These are phyloP conservation scores for Boletellus deceptivus DNA, from an alignment of 1,284 basidiomycete species.

Conservation along the genomic window DNA sequence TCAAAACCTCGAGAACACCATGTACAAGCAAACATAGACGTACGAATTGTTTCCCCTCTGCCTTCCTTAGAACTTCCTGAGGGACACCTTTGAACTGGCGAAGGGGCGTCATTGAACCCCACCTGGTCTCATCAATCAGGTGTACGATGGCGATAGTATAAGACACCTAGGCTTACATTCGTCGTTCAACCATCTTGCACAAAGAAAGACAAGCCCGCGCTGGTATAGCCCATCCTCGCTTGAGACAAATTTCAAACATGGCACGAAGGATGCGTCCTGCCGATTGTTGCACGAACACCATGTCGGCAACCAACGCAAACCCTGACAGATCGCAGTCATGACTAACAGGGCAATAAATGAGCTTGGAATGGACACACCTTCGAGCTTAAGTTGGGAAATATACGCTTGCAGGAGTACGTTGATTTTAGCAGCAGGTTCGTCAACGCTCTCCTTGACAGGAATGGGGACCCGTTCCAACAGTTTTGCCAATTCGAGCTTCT, in stretches of 20 bases:
- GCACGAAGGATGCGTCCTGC: constrained; percentile 94
- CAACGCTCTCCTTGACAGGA: constrained; percentile 95
- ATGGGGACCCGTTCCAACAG: constrained; percentile 95
- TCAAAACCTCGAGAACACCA: constrained; percentile 1
- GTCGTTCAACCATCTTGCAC: constrained; percentile 95
- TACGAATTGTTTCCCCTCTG: constrained; percentile 97
- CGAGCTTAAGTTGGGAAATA: constrained; percentile 92
- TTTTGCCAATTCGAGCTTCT: constrained; percentile 92
- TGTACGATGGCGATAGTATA: neutral
- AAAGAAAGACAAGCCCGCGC: constrained; percentile 89
- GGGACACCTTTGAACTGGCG: constrained; percentile 94
- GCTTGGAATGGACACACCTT: constrained; percentile 48
- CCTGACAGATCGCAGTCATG: constrained; percentile 37
- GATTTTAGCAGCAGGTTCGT: constrained; percentile 96
- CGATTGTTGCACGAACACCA: constrained; percentile 95
- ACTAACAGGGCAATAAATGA: neutral
- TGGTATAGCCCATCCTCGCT: constrained; percentile 96
- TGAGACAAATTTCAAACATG: constrained; percentile 97
- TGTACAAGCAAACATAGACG: constrained; percentile 42
- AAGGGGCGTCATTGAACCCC: constrained; percentile 97
- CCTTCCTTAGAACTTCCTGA: constrained; percentile 83
- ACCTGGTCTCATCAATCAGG: constrained; percentile 48
- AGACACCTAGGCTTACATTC: constrained; percentile 57
- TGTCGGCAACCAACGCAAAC: constrained; percentile 96
- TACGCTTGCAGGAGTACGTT: constrained; percentile 96